These are phyloP conservation scores for Penicillium sp. DNA, from an alignment of 2,329 filamentous ascomycete species.

Conservation along the genomic window DNA sequence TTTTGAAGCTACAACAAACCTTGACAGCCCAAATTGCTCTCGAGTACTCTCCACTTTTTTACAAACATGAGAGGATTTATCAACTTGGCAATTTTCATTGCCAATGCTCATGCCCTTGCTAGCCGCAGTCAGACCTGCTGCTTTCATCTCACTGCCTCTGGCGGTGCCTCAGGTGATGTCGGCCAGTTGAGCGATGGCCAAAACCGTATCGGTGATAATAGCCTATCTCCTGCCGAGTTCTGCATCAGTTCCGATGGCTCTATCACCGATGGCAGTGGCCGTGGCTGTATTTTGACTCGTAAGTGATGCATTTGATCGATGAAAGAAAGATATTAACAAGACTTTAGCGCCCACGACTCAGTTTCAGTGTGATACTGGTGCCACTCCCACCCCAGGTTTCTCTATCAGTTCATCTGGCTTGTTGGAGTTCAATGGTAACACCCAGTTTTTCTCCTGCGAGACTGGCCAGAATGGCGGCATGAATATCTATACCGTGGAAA, in stretches of 20 bases:
- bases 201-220: slow-evolving; percentile 56
- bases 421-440: slow-evolving; percentile 53
- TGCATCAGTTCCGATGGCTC: slow-evolving; percentile 55
- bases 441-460: slow-evolving; percentile 61
- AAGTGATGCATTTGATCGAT: slow-evolving; percentile 23
- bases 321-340: slow-evolving; percentile 1
- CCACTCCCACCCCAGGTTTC: slow-evolving; percentile 56
- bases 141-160: slow-evolving; percentile 55
- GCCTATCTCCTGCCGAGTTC: slow-evolving; percentile 50
- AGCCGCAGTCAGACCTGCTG: slow-evolving; percentile 45
- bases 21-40: background rate
- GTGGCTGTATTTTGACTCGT: slow-evolving; percentile 66
- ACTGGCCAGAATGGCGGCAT: slow-evolving; percentile 45
- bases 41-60: background rate
- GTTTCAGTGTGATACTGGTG: slow-evolving; percentile 62
- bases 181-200: slow-evolving; percentile 65
- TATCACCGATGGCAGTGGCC: slow-evolving; percentile 57
- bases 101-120: slow-evolving; percentile 44
- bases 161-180: slow-evolving; percentile 47
- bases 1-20: too few species aligned
- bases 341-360: slow-evolving; percentile 55
- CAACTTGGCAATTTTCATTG: slow-evolving; percentile 39
- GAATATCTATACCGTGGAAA: slow-evolving; percentile 43
- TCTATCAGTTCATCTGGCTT: slow-evolving; percentile 54
- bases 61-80: slow-evolving; percentile 39